Evolutionary conservation across 129 eudicot genomes (phyloP), one percentile per base, ranked within the genome.

Genomic region (Artemisia argyi): DNA sequence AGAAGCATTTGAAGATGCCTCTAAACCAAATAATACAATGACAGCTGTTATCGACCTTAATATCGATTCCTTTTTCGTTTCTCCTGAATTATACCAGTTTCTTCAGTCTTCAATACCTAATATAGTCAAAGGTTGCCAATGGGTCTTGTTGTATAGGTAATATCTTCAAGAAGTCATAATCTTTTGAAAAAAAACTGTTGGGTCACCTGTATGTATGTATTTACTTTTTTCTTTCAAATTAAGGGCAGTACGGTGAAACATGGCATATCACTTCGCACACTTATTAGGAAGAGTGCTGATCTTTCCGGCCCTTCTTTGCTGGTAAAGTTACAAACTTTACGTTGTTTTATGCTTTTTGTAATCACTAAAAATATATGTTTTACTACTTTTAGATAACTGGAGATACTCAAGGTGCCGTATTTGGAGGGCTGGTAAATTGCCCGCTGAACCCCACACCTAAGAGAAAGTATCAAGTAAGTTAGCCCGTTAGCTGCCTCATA

Each of bases 211-310:
- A 68, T 72, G 52, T 64, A 15, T 80, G 68, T 76, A 66, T 73
- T 72, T 48, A 72, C 56, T 61, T 63, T 26, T 39, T 73, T 80
- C 64, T 61, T 87, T 89, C 76, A 65, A 86, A 86, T 94, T 89
- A 94, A 94, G 97, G 96, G 96, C 98, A 94, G 98, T 86, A 85
- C 98, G 42, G 72, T 69, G 73, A 94, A 66, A 86, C 86, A 94
- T 79, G 98, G 98, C 54, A 94, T 88, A 82, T 94, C 98, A 62
- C 96, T 90, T 69, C 91, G 90, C 18, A 94, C 98, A 2, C 93
- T 94, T 48, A 80, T 94, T 74, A 84, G 98, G 64, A 94, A 80
- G 77, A 94, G 93, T 60, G 74, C 93, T 73, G 87, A 82, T 76
- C 85, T 90, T 76, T 30, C 90, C 59, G 98, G 98, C 68, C 98